Evolutionary conservation across 306 rosid species (phyloP).

Genomic region (Gynostemma pentaphyllum): DNA sequence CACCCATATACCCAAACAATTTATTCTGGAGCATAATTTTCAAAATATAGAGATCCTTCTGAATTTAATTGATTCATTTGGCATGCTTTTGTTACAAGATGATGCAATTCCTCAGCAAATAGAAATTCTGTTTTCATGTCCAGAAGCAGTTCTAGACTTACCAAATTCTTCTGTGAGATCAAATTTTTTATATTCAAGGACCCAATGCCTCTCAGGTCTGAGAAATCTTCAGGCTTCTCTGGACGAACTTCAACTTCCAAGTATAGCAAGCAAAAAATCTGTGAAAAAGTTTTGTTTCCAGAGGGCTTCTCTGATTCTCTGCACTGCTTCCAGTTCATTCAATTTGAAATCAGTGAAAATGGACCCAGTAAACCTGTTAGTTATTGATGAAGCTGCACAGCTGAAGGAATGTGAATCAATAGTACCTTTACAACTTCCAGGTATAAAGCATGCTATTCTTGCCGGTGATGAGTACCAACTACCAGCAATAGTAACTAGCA

Average conservation of each 20-base stretch:
- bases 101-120: constrained; percentile 20
- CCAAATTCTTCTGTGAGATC: constrained; percentile 1
- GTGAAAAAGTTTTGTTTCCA: constrained; percentile 44
- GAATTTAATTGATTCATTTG: constrained; percentile 25
- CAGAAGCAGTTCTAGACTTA: constrained; percentile 12
- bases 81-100: constrained; percentile 26
- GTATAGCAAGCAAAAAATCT: neutral
- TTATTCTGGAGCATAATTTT: constrained; percentile 25
- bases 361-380: constrained; percentile 35
- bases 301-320: constrained; percentile 48
- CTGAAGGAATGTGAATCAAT: constrained; percentile 65
- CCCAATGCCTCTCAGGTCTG: constrained; percentile 31
- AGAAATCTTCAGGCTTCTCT: constrained; percentile 30
- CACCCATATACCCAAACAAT: constrained; percentile 42
- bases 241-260: constrained; percentile 33
- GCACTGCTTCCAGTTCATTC: constrained; percentile 62
- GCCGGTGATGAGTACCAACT: constrained; percentile 75
- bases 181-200: constrained; percentile 23
- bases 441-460: constrained; percentile 48
- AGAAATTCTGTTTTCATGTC: constrained; percentile 33
- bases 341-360: constrained; percentile 35
- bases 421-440: constrained; percentile 55
- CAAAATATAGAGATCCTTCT: constrained; percentile 22
- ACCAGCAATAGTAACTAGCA: constrained; percentile 58
- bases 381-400: constrained; percentile 85